Conservation (phyloP, 2,329 filamentous ascomycete genomes). For the Dissoconium aciculare region DNA sequence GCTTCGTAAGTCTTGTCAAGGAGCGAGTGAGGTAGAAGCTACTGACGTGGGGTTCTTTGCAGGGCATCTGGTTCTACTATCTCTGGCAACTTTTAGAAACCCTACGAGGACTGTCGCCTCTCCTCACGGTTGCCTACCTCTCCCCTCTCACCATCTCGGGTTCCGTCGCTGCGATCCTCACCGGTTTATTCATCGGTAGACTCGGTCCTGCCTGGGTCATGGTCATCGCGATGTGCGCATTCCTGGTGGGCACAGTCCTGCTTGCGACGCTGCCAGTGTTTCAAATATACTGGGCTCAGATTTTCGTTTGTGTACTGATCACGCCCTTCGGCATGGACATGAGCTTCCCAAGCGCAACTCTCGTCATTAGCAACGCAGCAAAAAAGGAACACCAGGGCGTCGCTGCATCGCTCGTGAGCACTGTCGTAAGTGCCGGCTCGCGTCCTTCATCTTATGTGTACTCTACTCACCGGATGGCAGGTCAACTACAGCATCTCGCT, state of each 20-base stretch:
- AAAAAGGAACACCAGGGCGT: constrained; percentile 35
- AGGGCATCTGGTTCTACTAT: constrained; percentile 12
- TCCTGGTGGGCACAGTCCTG: constrained; percentile 29
- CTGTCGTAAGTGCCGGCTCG: constrained; percentile 21
- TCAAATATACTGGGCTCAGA: constrained; percentile 50
- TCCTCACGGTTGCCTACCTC: constrained; percentile 33
- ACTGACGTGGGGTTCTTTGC: no score
- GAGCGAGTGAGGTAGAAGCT: no score
- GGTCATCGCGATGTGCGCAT: constrained; percentile 27
- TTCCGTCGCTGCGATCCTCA: constrained; percentile 31
- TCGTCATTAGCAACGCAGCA: constrained; percentile 43
- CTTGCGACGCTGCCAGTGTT: constrained; percentile 34
- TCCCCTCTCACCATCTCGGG: constrained; percentile 33
- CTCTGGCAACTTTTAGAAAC: constrained; percentile 36
- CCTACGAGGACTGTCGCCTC: constrained; percentile 27
- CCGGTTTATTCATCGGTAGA: constrained; percentile 17
- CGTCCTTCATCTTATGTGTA: no score
- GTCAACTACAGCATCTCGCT: constrained; percentile 56
- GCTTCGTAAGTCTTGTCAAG: background rate
- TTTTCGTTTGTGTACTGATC: constrained; percentile 44
- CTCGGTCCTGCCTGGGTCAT: constrained; percentile 23
- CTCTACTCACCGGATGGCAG: no score
- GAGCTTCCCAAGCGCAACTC: constrained; percentile 46
- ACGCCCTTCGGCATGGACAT: constrained; percentile 45
- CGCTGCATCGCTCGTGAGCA: constrained; percentile 44